Percentiles rank a stretch among this genome's conserved stretches.
Conservation (phyloP, 2,329 filamentous ascomycete species). For the Colletotrichum ledebouriae region DNA sequence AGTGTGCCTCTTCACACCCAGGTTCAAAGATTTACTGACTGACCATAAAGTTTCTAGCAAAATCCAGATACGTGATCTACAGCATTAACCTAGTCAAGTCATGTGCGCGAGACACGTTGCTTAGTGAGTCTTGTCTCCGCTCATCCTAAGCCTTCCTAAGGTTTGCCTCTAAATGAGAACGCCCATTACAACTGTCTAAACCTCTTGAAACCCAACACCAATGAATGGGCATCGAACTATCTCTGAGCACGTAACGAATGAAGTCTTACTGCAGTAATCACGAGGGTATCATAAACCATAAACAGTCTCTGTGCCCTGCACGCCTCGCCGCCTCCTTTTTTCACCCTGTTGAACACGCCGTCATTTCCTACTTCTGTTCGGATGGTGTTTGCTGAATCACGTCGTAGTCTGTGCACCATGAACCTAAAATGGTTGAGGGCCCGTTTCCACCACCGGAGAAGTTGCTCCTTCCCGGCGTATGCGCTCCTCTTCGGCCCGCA, state of each 20-base stretch:
- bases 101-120: too few relatives aligned
- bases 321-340: background rate
- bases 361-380: background rate
- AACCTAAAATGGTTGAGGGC: constrained; percentile 48
- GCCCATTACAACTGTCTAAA: too few relatives aligned
- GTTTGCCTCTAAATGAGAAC: too few relatives aligned
- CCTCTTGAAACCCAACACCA: too few relatives aligned
- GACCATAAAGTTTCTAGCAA: too few relatives aligned
- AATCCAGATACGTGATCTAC: too few relatives aligned
- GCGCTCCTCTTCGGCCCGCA: constrained; percentile 50
- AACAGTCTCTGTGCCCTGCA: constrained; percentile 6
- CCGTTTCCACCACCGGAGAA: constrained; percentile 52
- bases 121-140: too few relatives aligned
- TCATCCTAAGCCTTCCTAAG: too few relatives aligned
- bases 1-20: too few relatives aligned
- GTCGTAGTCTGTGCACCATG: background rate
- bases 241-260: background rate
- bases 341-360: background rate
- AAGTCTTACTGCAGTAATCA: constrained; percentile 9
- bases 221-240: too few relatives aligned
- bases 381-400: background rate
- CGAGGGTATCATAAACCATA: constrained; percentile 42
- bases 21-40: too few relatives aligned
- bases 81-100: too few relatives aligned
- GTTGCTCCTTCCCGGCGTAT: constrained; percentile 49